Percentiles rank a stretch among this genome's conserved stretches.
Conservation (phyloP, 31 red algal genomes). For the Bonnemaisonia californica region DNA sequence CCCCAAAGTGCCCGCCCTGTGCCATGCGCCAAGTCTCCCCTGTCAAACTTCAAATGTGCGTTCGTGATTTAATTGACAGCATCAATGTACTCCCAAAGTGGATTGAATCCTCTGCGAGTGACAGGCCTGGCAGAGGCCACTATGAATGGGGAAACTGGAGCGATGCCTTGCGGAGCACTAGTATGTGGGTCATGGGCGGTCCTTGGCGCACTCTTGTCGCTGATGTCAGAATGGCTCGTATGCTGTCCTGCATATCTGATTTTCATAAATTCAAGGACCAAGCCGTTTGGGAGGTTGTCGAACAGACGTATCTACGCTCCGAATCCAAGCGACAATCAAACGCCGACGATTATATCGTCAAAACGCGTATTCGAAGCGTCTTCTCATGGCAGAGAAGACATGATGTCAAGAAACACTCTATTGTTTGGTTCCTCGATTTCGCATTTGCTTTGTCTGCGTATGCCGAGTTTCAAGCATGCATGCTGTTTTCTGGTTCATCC, state of each 20-base stretch:
- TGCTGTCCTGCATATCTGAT: constrained; percentile 37
- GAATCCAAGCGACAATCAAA: constrained; percentile 35
- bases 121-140: constrained; percentile 51
- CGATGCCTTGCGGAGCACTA: constrained; percentile 37
- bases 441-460: constrained; percentile 55
- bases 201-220: constrained; percentile 62
- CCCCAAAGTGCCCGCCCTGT: not conserved
- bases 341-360: constrained; percentile 51
- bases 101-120: constrained; percentile 62
- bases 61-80: constrained; percentile 52
- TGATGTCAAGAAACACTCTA: constrained; percentile 59
- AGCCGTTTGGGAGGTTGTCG: constrained; percentile 64
- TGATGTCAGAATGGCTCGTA: constrained; percentile 24
- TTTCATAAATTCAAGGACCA: constrained; percentile 74
- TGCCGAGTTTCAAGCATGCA: constrained; percentile 53
- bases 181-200: constrained; percentile 54
- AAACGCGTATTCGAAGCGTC: constrained; percentile 61
- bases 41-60: constrained; percentile 46
- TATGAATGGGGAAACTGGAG: constrained; percentile 79
- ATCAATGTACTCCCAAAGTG: constrained; percentile 48
- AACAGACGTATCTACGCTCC: constrained; percentile 51
- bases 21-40: constrained; percentile 62
- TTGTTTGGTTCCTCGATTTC: constrained; percentile 65
- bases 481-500: constrained; percentile 44
- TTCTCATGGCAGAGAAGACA: constrained; percentile 68